Base-by-base conservation (phyloP, 2,329 filamentous ascomycete genomes). In the Aspergillus transmontanensis region DNA sequence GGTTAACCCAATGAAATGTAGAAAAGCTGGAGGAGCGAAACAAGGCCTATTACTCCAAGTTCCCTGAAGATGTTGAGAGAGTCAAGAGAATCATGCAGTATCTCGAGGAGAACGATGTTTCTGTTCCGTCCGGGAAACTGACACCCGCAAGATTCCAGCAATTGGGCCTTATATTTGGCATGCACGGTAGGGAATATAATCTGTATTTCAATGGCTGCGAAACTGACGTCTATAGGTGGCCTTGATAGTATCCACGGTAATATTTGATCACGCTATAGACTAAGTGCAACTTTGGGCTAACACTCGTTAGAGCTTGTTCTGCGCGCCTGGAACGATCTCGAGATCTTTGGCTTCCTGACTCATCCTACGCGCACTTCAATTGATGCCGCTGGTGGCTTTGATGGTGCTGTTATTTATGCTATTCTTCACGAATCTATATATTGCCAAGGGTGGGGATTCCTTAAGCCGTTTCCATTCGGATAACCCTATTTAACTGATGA, bases 401-500 rank as follows among this genome's bases (percentile, higher is more conserved):
- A 97, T 72, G 85, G 87, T 46, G 87, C 89, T 68, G 87, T 94
- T 61, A 87, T 97, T 64, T 98, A 97, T 75, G 90, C 91, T 28
- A 83, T 97, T 45, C 81, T 97, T 3, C 94, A 98, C 74, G 94
- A 98, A 78, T 84, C 91, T 9, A 90, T 94, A 69, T 98, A 97
- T 82, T 94, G 90, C 75, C 87, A 91, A 76, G 86, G 87, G 64
- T 86, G 82, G 65, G 61, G 21, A 23, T 39, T 28, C 34, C 50
- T 11, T 16, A 19, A 41, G 14, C 6, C 12, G 2, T 57, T 34
- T 41, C 9, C 2, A 9, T 7, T 34, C 2, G 19, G 23, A n/a
- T 16, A 6, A 16, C 7, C 26, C 4, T 16, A 23, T 19, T 23
- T 51, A 2, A 34, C 60, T 70, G 59, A 67, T 60, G 26, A 21